Percentiles rank a stretch among this genome's conserved stretches.
Conservation (phyloP, 805 yeast species). For the Metschnikowia bowlesiae region DNA sequence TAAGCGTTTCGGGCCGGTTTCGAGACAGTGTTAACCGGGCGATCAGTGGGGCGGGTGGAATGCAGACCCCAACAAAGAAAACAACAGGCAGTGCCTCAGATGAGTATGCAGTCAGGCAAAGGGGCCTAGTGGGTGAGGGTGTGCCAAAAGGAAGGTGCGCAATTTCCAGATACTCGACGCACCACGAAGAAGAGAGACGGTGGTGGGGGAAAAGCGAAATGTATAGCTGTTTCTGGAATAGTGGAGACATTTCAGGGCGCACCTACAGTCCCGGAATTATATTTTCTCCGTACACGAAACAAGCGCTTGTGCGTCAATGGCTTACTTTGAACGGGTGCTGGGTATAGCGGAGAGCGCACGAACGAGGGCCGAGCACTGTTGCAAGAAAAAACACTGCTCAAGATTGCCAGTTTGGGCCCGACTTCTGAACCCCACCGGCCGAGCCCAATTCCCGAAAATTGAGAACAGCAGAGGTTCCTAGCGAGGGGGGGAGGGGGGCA, state of each 20-base stretch:
- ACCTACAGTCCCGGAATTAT: conserved; percentile 13
- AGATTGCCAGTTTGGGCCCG: not conserved
- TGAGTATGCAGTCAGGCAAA: not conserved
- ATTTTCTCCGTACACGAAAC: conserved; percentile 15
- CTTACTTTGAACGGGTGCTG: conserved; percentile 2
- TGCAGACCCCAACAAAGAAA: not conserved
- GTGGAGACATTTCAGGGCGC: conserved; percentile 10
- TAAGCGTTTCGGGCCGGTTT: not conserved
- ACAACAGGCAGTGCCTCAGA: not conserved
- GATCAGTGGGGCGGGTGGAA: not conserved
- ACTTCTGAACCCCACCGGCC: not conserved
- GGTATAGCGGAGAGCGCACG: not conserved
- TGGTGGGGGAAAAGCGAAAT: not conserved
- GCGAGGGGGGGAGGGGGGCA: too few species aligned
- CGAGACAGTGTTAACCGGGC: not conserved
- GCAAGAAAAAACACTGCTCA: not conserved
- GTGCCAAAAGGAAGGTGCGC: not conserved
- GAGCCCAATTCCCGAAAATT: not conserved
- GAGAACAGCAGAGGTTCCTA: not conserved
- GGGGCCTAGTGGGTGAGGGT: too few species aligned
- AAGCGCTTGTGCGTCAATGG: conserved; percentile 1
- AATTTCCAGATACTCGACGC: not conserved
- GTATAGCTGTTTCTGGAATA: not conserved
- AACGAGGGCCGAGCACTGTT: not conserved
- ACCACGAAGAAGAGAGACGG: not conserved